Percentiles rank a stretch among this genome's conserved stretches.
Conservation (phyloP, 345 rosid genomes). For the Eucalyptus camaldulensis region DNA sequence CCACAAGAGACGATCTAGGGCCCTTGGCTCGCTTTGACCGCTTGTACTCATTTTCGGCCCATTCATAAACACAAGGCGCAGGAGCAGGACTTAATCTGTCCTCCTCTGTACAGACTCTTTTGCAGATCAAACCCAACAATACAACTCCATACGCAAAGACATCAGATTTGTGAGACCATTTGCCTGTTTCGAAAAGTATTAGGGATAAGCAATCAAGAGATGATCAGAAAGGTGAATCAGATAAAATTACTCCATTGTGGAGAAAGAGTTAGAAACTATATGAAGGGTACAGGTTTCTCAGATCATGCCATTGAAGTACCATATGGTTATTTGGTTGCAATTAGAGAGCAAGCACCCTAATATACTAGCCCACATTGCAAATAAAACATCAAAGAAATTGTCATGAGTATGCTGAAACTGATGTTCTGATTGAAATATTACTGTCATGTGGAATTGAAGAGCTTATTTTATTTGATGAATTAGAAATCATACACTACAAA, state of each 20-base stretch:
- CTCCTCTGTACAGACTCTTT: not conserved
- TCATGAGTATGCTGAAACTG: too few relatives aligned
- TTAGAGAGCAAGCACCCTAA: too few relatives aligned
- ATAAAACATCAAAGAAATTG: too few relatives aligned
- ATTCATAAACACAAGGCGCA: not conserved
- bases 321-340: too few relatives aligned
- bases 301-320: not conserved
- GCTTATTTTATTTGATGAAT: too few relatives aligned
- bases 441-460: too few relatives aligned
- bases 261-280: not conserved
- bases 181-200: not conserved
- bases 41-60: not conserved
- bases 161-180: not conserved
- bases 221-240: not conserved
- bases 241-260: not conserved
- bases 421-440: too few relatives aligned
- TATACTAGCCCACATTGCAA: too few relatives aligned
- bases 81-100: not conserved
- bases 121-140: not conserved
- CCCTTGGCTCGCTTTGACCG: not conserved
- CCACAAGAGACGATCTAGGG: not conserved
- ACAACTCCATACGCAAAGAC: not conserved
- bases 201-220: not conserved
- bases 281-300: not conserved
- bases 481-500: too few relatives aligned